Evolutionary conservation across 768 basidiomycete genomes (phyloP).

Genomic region (Holtermanniella nyarrowii): DNA sequence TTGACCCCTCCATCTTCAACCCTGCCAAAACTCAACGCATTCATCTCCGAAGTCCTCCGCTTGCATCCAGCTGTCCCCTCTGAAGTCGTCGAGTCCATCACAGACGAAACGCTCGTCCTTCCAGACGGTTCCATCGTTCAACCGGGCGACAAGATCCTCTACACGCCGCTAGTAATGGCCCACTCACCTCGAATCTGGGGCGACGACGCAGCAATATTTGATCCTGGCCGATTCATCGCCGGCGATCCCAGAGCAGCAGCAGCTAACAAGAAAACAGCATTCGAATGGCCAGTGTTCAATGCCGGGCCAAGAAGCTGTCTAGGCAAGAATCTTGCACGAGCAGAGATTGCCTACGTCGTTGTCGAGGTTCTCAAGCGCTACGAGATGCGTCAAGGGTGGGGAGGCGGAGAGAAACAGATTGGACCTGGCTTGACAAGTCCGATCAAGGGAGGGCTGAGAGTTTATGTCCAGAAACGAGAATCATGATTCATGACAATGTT

Average conservation of each 20-base stretch:
- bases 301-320: constrained; percentile 27
- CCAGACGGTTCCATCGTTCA: constrained; percentile 8
- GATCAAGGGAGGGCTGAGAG: constrained; percentile 15
- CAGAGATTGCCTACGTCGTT: constrained; percentile 16
- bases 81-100: constrained; percentile 13
- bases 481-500: background rate
- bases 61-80: constrained; percentile 23
- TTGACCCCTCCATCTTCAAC: constrained; percentile 4
- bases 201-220: constrained; percentile 12
- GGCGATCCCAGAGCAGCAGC: background rate
- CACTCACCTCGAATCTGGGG: constrained; percentile 17
- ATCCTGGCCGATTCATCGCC: constrained; percentile 17
- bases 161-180: constrained; percentile 19
- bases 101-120: constrained; percentile 7
- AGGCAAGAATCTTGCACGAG: constrained; percentile 20
- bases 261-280: constrained; percentile 15
- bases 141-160: constrained; percentile 15
- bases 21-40: constrained; percentile 8
- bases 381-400: constrained; percentile 13
- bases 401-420: constrained; percentile 1
- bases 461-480: no score
- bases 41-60: constrained; percentile 23
- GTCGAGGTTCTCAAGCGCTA: constrained; percentile 12
- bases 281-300: constrained; percentile 25
- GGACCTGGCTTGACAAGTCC: constrained; percentile 12